These are phyloP conservation scores for Solanum pimpinellifolium DNA, from an alignment of 257 asterid species.

Conservation along the genomic window DNA sequence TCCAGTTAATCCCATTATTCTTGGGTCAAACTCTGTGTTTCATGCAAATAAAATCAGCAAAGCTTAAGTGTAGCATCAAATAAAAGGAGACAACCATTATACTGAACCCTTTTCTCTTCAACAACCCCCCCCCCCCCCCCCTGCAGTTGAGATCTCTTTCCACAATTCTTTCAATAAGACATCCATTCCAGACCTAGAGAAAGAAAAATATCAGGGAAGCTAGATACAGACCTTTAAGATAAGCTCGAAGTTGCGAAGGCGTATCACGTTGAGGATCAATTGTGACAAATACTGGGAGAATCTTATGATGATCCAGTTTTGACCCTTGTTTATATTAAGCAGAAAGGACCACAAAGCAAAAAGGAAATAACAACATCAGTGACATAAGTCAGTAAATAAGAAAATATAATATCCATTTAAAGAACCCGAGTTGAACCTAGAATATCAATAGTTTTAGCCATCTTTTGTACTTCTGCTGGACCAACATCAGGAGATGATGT, in stretches of 20 bases:
- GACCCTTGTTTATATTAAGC: constrained; percentile 38
- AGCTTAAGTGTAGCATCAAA: not conserved
- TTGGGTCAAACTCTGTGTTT: constrained; percentile 62
- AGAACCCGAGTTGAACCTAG: constrained; percentile 47
- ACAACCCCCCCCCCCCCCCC: not conserved
- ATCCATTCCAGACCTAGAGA: not conserved
- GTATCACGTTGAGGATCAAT: constrained; percentile 96
- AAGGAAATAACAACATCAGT: not conserved
- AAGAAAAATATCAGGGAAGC: not conserved
- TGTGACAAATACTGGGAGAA: constrained; percentile 84
- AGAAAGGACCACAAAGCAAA: not conserved
- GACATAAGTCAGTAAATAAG: not conserved
- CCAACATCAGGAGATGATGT: constrained; percentile 98
- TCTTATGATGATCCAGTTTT: constrained; percentile 50
- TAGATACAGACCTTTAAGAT: constrained; percentile 52
- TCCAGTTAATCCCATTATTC: constrained; percentile 85
- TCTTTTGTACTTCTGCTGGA: constrained; percentile 86
- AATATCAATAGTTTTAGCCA: constrained; percentile 52
- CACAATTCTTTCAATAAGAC: not conserved
- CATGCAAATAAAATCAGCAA: not conserved
- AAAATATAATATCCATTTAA: not conserved
- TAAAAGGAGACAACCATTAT: not conserved
- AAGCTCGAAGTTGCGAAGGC: constrained; percentile 77
- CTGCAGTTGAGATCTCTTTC: not conserved
- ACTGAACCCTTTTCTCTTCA: not conserved